Evolutionary conservation across 2,329 filamentous ascomycete species (phyloP), one percentile per base, ranked within the genome.

Genomic region (Pseudogymnoascus sp.): DNA sequence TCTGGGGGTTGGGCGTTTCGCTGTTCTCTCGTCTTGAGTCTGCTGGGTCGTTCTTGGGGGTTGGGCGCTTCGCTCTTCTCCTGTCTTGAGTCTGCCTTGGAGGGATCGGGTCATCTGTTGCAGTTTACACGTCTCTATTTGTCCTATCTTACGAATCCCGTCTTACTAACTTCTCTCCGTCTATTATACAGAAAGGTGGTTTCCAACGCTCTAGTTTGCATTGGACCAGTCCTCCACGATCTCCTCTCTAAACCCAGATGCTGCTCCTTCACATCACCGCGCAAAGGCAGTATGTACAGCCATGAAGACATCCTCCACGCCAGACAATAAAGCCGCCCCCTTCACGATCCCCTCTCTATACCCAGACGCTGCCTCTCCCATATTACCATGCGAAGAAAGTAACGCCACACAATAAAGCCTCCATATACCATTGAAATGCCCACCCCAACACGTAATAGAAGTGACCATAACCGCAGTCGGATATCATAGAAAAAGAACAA

Each of bases 401-500:
- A 55, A 55, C 29, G 48, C 27, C 48, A 55, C 9, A 55, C 29
- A 33, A 18, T 15, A 12, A 55, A 33, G 3, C n/a, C 48, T 29
- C 48, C 48, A 55, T 33, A 55, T 55, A 55, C 27, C 15, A 55
- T 52, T 33, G 27, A 33, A 55, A 12, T 55, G 45, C 45, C 31
- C 27, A 15, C 45, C 27, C n/a, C 27, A 8, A n/a, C 45, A 6
- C 27, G 9, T 55, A 55, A 55, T 29, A 33, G 29, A 33, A 18
- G 48, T 55, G 48, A 55, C 48, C 48, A 55, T 55, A 55, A 55
- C 48, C 48, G 29, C 29, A 33, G 48, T 55, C 27, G 48, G 48
- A 55, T 55, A 55, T 55, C 48, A 55, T 55, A 33, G 48, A 33
- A 33, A 55, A 33, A 55, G 12, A 33, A 13, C 31, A 33, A 55